Conservation (phyloP, 768 basidiomycete species). For the Suillus spraguei region DNA sequence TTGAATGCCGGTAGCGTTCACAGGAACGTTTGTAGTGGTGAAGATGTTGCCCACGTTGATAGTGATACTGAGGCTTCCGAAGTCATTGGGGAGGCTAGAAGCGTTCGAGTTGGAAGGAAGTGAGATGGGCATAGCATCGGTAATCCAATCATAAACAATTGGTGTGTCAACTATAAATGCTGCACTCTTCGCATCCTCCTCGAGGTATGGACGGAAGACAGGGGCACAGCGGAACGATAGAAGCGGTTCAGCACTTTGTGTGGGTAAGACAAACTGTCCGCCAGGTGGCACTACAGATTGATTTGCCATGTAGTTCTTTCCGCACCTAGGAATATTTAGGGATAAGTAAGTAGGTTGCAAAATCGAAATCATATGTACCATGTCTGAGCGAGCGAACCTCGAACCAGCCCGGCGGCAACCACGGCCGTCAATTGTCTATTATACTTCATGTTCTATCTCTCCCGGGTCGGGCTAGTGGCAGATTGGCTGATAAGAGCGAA, state of each 20-base stretch:
- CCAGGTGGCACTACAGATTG: conserved; percentile 46
- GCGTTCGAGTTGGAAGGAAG: conserved; percentile 13
- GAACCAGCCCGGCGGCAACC: conserved; percentile 16
- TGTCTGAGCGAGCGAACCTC: conserved; percentile 24
- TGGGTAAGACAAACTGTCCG: conserved; percentile 45
- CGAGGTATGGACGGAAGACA: conserved; percentile 48
- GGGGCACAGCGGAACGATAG: conserved; percentile 51
- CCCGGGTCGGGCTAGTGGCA: too few relatives aligned
- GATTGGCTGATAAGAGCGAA: background rate
- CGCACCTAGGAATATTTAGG: conserved; percentile 41
- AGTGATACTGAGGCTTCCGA: conserved; percentile 28
- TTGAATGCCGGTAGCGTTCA: conserved; percentile 40
- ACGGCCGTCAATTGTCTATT: conserved; percentile 10
- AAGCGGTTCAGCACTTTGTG: conserved; percentile 37
- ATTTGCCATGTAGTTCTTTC: conserved; percentile 48
- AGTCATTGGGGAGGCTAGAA: background rate
- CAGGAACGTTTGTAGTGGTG: conserved; percentile 30
- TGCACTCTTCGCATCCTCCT: conserved; percentile 35
- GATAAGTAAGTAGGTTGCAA: background rate
- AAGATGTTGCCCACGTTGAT: conserved; percentile 32
- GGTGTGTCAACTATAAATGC: conserved; percentile 41
- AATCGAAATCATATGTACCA: conserved; percentile 20
- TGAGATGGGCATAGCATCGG: conserved; percentile 36
- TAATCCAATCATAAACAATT: conserved; percentile 38
- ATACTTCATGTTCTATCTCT: conserved; percentile 20